Evolutionary conservation across 441 rosid species (phyloP), one percentile per base, ranked within the genome.

Genomic region (Croton setiger): DNA sequence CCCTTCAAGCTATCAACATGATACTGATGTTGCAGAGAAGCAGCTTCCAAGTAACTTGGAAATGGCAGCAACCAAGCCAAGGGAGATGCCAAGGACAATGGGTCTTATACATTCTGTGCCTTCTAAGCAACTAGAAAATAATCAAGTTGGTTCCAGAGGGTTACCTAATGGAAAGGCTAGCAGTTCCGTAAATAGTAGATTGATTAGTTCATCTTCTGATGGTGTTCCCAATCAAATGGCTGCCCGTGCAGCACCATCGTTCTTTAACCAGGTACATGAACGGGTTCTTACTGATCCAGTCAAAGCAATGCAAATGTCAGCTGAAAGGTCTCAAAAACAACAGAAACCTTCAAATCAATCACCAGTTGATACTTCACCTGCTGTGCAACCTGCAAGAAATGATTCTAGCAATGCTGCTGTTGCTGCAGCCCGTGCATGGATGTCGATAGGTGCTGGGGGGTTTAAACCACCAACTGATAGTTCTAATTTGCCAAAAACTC

Each of bases 391-490:
- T 44, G 69, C 66, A 51, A 79, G 82, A 86, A 72, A 89, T 63
- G 93, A 85, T 70, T 74, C 87, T 13, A 75, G 76, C 78, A 87
- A 87, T 79, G 95, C 91, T 51, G 88, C 93, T 1, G 80, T 73
- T 58, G 80, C 85, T 37, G 97, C 93, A 72, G 92, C 96, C 41
- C 75, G 92, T 33, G 96, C 90, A 8, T 92, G 97, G 97, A 94
- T 92, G 97, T 90, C 97, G 5, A 67, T 90, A 60, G 98, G 94
- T 58, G 87, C 90, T 21, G 92, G 85, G 64, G 91, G 86, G 15
- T 81, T 76, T 45, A 88, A 75, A 80, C 90, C 78, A 67, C 70
- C 72, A 0, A 59, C 70, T 18, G 96, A 90, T 77, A 84, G 73
- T 66, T 65, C 82, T 20, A 44, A 66, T 60, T 49, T 73, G 18